Base-by-base conservation (phyloP, 2,329 filamentous ascomycete genomes). In the Ophiostoma sp. region DNA sequence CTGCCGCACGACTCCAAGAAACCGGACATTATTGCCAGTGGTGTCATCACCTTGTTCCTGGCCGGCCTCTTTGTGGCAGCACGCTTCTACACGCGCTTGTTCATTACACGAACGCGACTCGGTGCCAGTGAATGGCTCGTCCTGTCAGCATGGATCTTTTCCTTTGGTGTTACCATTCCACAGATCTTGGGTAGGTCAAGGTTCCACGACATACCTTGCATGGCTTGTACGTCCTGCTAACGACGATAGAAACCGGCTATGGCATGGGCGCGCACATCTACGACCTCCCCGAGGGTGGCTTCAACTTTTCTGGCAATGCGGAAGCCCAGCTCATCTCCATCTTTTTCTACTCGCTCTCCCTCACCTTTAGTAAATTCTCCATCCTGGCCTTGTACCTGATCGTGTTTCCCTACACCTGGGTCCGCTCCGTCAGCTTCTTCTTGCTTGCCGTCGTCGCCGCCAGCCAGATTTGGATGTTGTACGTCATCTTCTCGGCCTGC, bases 31-130 rank as follows among this genome's bases (percentile, higher is more conserved):
- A 76, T 78, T 28, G 79, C 74, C 4, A 79, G 78, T 72, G 70
- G 78, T 4, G 52, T 78, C 9, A 59, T 80, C 33, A 79, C 78
- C 8, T 77, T 77, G 73, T n/a, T 79, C 12, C 77, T 83, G 22
- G 78, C 80, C 2, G 78, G 79, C 12, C 50, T 77, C 0, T 79
- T 83, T 59, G 80, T 83, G n/a, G 75, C 74, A 2, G 71, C 82
- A n/a, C 82, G 83, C 8, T 79, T 84, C 68, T 84, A 82, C 74
- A 84, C 83, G 9, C 76, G 66, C 63, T 42, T 55, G 9, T 59
- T 72, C 22, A 70, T 74, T 22, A 74, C 71, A 36, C 31, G 55
- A 3, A 69, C 19, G 7, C 28, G 45, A 17, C n/a, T 74, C 2
- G 70, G 73, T 1, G 50, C 61, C 39, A 74, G 73, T 48, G 73